phyloP scores from a whole-genome alignment of 345 rosid genomes.

The Carallia pectinifolia region DNA sequence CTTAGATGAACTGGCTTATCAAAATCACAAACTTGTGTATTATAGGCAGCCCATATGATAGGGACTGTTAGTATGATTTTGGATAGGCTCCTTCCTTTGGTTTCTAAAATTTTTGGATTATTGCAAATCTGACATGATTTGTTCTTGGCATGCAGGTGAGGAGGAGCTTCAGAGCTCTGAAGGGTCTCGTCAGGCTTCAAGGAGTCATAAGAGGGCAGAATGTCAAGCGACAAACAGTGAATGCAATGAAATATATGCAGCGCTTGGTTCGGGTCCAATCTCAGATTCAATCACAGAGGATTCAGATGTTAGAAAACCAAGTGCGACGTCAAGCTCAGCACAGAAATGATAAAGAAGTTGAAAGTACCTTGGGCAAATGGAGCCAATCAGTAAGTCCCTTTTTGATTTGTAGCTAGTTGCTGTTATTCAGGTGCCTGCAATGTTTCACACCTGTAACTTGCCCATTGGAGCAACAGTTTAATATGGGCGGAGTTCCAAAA shows the following conservation, averaged over 20 bases:
- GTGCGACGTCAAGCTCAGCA: slow-evolving; percentile 54
- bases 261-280: slow-evolving; percentile 89
- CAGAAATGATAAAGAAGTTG: slow-evolving; percentile 47
- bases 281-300: slow-evolving; percentile 92
- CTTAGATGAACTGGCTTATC: not conserved
- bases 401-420: not conserved
- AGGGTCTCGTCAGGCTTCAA: slow-evolving; percentile 95
- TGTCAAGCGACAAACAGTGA: slow-evolving; percentile 82
- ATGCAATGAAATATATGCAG: slow-evolving; percentile 94
- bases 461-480: not conserved
- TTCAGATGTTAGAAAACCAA: slow-evolving; percentile 82
- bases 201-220: slow-evolving; percentile 88
- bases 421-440: not conserved
- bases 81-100: not conserved
- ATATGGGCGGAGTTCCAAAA: not conserved
- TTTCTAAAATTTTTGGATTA: not conserved
- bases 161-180: slow-evolving; percentile 83
- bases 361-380: slow-evolving; percentile 66
- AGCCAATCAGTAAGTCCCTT: slow-evolving; percentile 44
- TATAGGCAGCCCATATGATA: not conserved
- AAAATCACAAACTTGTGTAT: not conserved
- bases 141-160: slow-evolving; percentile 58
- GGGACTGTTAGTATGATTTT: not conserved
- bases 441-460: not conserved
- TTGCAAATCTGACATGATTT: not conserved